A percentile compares a stretch with the other conserved stretches of the same genome.
These are phyloP conservation scores for Castanospermum australe DNA, from an alignment of 306 rosid genomes.

Conservation along the genomic window DNA sequence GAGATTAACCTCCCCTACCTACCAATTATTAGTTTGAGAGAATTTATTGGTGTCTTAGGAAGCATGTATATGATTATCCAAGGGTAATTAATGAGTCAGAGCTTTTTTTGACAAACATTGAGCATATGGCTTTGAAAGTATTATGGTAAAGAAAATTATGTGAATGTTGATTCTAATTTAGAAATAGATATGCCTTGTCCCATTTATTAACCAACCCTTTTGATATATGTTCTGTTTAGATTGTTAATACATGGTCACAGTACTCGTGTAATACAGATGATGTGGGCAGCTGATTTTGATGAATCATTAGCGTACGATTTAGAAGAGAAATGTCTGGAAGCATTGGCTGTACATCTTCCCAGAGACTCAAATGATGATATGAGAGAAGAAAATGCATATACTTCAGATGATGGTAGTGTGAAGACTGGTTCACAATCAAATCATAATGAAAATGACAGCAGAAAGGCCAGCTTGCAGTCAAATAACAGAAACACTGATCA, in stretches of 20 bases:
- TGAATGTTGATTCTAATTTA: not conserved
- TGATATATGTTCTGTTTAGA: conserved; percentile 3
- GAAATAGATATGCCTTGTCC: not conserved
- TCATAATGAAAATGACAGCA: conserved; percentile 39
- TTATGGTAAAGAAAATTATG: not conserved
- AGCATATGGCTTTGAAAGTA: conserved; percentile 6
- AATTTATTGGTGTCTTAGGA: conserved; percentile 18
- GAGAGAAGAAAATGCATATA: conserved; percentile 43
- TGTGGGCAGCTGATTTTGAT: conserved; percentile 98
- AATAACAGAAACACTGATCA: conserved; percentile 44
- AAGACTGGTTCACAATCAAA: conserved; percentile 46
- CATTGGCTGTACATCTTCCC: conserved; percentile 66
- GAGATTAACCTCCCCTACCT: not conserved
- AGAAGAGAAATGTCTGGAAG: conserved; percentile 66
- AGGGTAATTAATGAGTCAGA: not conserved
- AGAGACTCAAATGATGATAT: conserved; percentile 45
- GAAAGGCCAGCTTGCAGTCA: conserved; percentile 38
- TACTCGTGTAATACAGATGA: conserved; percentile 66
- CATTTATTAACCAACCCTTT: not conserved
- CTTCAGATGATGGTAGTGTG: conserved; percentile 39
- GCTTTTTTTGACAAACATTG: not conserved
- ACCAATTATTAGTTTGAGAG: conserved; percentile 8
- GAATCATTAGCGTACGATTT: conserved; percentile 62
- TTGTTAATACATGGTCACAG: conserved; percentile 11
- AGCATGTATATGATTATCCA: conserved; percentile 4